Conservation (phyloP, 257 asterid species). For the Solanum infundibuliforme region DNA sequence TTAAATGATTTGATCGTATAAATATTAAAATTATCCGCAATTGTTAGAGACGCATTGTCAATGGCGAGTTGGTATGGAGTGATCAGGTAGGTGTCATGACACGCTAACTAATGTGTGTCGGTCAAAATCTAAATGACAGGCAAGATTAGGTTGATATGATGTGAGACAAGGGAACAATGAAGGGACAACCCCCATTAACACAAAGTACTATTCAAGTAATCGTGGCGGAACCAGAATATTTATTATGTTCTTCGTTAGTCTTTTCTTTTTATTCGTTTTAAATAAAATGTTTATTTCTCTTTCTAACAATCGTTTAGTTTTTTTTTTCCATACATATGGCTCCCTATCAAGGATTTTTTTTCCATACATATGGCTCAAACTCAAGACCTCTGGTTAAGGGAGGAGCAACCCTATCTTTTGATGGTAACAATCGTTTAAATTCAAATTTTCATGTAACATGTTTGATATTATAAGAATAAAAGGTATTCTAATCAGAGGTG, state of each 20-base stretch:
- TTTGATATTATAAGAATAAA: no score
- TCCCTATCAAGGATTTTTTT: no score
- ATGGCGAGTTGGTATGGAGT: background rate
- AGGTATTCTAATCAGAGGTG: background rate
- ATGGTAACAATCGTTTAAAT: no score
- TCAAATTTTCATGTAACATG: no score
- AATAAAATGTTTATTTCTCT: background rate
- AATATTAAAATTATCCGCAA: background rate
- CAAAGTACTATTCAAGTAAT: background rate
- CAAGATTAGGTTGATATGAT: slow-evolving; percentile 17
- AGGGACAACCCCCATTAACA: slow-evolving; percentile 24
- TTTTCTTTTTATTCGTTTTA: no score
- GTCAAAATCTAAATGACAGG: slow-evolving; percentile 11
- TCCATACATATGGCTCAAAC: no score
- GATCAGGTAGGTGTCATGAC: background rate
- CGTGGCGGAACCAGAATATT: background rate
- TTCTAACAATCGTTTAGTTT: no score
- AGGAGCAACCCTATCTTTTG: no score
- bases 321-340: no score
- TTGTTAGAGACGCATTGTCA: background rate
- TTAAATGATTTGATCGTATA: background rate
- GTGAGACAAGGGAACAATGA: slow-evolving; percentile 15
- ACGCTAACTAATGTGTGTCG: slow-evolving; percentile 17
- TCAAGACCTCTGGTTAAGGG: no score
- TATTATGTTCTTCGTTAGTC: background rate